Evolutionary conservation across 2,329 filamentous ascomycete genomes (phyloP), one percentile per base, ranked within the genome.

Genomic region (Cercospora sp.): DNA sequence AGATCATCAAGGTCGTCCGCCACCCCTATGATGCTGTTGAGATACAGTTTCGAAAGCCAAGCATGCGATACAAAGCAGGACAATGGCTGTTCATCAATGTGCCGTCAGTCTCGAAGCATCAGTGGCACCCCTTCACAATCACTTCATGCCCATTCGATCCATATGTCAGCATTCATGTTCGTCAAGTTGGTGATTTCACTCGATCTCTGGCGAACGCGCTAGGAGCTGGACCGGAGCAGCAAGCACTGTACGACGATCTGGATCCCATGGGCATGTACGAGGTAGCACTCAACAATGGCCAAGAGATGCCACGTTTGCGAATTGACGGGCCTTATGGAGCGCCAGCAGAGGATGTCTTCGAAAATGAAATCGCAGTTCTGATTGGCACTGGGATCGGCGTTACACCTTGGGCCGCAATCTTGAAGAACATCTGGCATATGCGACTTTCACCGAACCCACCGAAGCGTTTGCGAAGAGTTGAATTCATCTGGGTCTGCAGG

Each of bases 111-210:
- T 97, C 93, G 72, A 88, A 86, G 75, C 90, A 93, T 77, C 93
- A 99, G 83, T 99, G 95, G 95, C 95, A 99, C 81, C 95, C 95
- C 1, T 99, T 98, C 79, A 99, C 95, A 77, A 98, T 99, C 80
- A 99, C 95, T 2, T 98, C 95, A 9, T 99, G 95, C 81, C 95
- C 95, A 5, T 95, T 93, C 77, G 95, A 99, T 75, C 91, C 92
- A 0, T 98, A 98, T 77, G 89, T 98, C 73, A 97, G 93, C 45
- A 87, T 99, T 31, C 95, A 99, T 80, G 90, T 99, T 67, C 91
- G 95, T 60, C 95, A 98, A 82, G 94, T 98, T 6, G 95, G 95
- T 73, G 95, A 99, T 82, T 99, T 97, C 78, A 99, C 95, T 12
- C 89, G 89, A 69, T 89, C 90, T n/a, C 87, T 99, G n/a, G 95